phyloP scores from a whole-genome alignment of 352 stramenopile genomes.

The Pythium dissotocum region DNA sequence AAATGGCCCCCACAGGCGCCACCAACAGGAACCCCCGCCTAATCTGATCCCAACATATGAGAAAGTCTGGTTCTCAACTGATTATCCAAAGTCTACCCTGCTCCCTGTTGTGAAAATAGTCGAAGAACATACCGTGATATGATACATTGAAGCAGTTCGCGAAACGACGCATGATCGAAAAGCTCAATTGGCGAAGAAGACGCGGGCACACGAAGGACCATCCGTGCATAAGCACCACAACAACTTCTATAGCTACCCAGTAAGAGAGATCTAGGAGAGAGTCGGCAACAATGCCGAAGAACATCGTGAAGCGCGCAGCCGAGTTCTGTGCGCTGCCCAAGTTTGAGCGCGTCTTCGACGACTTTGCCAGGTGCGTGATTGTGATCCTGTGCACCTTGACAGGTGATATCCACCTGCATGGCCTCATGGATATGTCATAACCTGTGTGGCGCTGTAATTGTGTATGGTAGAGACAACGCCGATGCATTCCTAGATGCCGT shows the following conservation, averaged over 20 bases:
- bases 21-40: slow-evolving; percentile 1
- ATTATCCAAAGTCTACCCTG: background rate
- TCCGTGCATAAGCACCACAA: no score
- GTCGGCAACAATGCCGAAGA: slow-evolving; percentile 38
- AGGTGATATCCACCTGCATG: background rate
- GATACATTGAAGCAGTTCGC: background rate
- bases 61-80: background rate
- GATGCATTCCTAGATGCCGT: slow-evolving; percentile 63
- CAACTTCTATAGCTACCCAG: no score
- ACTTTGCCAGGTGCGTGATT: slow-evolving; percentile 56
- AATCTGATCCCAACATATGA: background rate
- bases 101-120: no score
- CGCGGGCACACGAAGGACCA: no score
- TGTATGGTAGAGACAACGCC: slow-evolving; percentile 46
- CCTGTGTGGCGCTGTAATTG: background rate
- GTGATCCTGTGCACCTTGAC: background rate
- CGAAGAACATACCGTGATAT: background rate
- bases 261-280: no score
- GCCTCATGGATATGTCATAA: background rate
- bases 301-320: slow-evolving; percentile 62
- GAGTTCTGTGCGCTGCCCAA: slow-evolving; percentile 72
- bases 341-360: slow-evolving; percentile 77
- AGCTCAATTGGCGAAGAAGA: background rate
- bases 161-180: background rate
- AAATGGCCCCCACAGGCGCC: slow-evolving; percentile 3